Evolutionary conservation across 768 basidiomycete genomes (phyloP), one percentile per base, ranked within the genome.

Genomic region (Serendipita indica): DNA sequence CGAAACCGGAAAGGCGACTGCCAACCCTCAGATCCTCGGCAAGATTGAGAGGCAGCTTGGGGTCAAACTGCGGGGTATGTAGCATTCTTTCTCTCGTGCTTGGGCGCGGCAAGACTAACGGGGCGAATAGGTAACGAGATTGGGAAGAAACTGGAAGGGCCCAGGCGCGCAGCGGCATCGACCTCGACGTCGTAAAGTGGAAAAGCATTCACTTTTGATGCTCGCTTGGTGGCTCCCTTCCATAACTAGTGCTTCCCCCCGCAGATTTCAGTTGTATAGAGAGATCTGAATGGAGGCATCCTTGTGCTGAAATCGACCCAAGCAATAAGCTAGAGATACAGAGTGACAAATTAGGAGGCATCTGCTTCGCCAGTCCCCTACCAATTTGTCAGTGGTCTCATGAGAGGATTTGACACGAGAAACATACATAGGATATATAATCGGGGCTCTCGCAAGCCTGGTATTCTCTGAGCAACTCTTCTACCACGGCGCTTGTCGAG

Each of bases 391-490:
- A 54, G 49, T 54, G 5, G 12, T n/a, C 30, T 22, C 6, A 18
- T 27, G 22, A 4, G 30, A 14, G 41, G 41, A 5, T 7, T 6
- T 43, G 41, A 22, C 10, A 20, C 22, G 20, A 22, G 1, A 37
- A n/a, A 76, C 84, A 60, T 60, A 84, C 86, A 68, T 89, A 89
- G 65, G 85, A 80, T 64, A 97, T 90, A 70, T 98, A 98, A 67
- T 94, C 89, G 7, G 89, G 78, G 67, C 84, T 92, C 72, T 98
- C 93, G 70, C 91, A 94, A 57, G 94, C 93, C 65, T 88, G 86
- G 73, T 97, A 98, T 68, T 97, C 94, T 63, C 91, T 89, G 64
- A 92, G 72, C 16, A 96, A 71, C 64, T 91, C 89, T 57, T 89
- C 85, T 30, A 86, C 89, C 18, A 86, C 88, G 3, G 86, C 88